Conservation (phyloP, 192 early-diverging fungal species). For the Diversispora epigaea region DNA sequence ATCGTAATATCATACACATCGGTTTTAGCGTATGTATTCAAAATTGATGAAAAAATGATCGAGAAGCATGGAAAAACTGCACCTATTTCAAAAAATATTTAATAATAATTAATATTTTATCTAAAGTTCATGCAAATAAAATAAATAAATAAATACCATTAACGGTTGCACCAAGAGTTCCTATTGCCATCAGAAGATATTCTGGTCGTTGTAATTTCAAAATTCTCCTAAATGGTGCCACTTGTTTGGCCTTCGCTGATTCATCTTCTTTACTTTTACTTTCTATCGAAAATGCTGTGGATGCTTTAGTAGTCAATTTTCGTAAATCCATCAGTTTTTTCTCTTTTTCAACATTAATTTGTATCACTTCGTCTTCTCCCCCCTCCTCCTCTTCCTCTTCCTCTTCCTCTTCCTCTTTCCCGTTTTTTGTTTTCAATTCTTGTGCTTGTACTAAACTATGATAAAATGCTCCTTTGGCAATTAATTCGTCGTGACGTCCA, state of each 20-base stretch:
- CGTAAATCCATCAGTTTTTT: constrained; percentile 32
- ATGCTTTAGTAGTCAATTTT: constrained; percentile 37
- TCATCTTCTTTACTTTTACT: too few relatives aligned
- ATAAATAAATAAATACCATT: too few relatives aligned
- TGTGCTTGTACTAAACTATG: constrained; percentile 58
- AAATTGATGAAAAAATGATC: not conserved
- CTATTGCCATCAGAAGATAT: too few relatives aligned
- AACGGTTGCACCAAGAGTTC: too few relatives aligned
- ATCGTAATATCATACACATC: constrained; percentile 3
- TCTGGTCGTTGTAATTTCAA: too few relatives aligned
- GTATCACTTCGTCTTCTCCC: constrained; percentile 23
- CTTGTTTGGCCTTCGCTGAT: too few relatives aligned
- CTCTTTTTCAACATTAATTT: constrained; percentile 31
- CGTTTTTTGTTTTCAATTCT: constrained; percentile 50
- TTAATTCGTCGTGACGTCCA: constrained; percentile 70
- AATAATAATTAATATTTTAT: too few relatives aligned
- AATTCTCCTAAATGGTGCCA: too few relatives aligned
- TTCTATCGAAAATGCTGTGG: too few relatives aligned
- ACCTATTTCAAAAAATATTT: too few relatives aligned
- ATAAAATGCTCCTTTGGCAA: constrained; percentile 55
- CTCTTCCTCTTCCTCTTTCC: not conserved
- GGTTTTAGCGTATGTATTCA: not conserved
- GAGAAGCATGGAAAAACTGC: too few relatives aligned
- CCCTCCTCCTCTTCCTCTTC: constrained; percentile 16
- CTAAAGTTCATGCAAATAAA: too few relatives aligned